Percentiles rank a stretch among this genome's conserved stretches.
phyloP scores from a whole-genome alignment of 2,329 filamentous ascomycete genomes.

The Chaetoscypha palmicola region DNA sequence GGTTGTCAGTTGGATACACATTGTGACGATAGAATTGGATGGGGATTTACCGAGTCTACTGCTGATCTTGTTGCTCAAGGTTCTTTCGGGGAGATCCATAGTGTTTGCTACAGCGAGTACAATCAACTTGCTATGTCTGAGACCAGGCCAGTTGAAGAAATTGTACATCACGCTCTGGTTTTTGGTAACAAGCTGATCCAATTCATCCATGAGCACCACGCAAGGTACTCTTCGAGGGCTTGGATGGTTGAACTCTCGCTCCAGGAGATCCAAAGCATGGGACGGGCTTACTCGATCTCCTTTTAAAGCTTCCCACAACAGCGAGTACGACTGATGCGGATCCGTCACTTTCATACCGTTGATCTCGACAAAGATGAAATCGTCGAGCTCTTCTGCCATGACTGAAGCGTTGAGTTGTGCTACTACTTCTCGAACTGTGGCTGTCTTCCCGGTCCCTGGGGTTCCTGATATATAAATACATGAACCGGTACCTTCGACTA shows the following conservation, averaged over 20 bases:
- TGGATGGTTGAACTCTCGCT: constrained; percentile 87
- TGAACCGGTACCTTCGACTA: constrained; percentile 84
- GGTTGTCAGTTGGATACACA: background rate
- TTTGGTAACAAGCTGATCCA: constrained; percentile 94
- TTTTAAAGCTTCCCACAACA: constrained; percentile 93
- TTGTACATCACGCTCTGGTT: constrained; percentile 99
- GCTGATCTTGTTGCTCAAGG: constrained; percentile 96
- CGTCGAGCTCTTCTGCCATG: constrained; percentile 82
- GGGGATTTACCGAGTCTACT: constrained; percentile 60
- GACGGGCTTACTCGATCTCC: constrained; percentile 87
- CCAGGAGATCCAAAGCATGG: constrained; percentile 83
- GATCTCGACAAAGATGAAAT: constrained; percentile 99
- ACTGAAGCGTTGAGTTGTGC: constrained; percentile 84
- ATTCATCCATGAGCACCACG: constrained; percentile 96
- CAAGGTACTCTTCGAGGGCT: constrained; percentile 87
- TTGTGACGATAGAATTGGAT: background rate
- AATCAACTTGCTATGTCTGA: constrained; percentile 86
- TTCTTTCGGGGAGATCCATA: constrained; percentile 95
- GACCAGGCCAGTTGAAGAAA: constrained; percentile 97
- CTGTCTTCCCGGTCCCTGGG: constrained; percentile 94
- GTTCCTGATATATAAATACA: constrained; percentile 99
- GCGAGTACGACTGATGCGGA: constrained; percentile 88
- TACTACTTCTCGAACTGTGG: constrained; percentile 92
- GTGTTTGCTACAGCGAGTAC: constrained; percentile 97
- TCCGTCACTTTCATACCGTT: constrained; percentile 99